A percentile compares a stretch with the other conserved stretches of the same genome.
These are phyloP conservation scores for Fusarium coicis DNA, from an alignment of 2,329 filamentous ascomycete genomes.

Conservation along the genomic window DNA sequence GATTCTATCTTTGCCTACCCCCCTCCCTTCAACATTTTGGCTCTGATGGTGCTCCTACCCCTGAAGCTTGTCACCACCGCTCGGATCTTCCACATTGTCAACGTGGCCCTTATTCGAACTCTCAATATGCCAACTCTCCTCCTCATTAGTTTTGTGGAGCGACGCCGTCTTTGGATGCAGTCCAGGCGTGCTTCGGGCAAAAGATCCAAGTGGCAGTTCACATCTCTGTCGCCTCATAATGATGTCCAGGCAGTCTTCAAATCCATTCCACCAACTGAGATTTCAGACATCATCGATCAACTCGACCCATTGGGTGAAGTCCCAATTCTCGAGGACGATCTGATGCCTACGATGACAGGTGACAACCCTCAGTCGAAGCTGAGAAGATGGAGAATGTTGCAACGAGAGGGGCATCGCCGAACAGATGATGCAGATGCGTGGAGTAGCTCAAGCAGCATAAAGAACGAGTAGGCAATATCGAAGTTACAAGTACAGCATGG, in stretches of 20 bases:
- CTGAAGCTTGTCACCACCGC: constrained; percentile 71
- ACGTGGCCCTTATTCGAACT: constrained; percentile 71
- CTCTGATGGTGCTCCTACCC: constrained; percentile 70
- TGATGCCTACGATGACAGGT: constrained; percentile 44
- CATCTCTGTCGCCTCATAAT: constrained; percentile 64
- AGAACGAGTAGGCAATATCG: constrained; percentile 15
- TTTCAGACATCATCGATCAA: constrained; percentile 49
- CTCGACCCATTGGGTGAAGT: constrained; percentile 50
- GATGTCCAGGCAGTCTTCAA: constrained; percentile 71
- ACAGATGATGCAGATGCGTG: constrained; percentile 20
- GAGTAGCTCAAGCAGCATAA: constrained; percentile 25
- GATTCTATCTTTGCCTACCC: constrained; percentile 77
- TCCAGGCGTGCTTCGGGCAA: constrained; percentile 35
- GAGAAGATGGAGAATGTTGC: constrained; percentile 36
- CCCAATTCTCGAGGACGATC: constrained; percentile 48
- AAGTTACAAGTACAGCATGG: constrained; percentile 16
- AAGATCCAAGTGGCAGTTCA: constrained; percentile 57
- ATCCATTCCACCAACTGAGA: constrained; percentile 61
- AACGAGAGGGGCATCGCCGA: constrained; percentile 29
- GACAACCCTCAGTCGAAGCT: constrained; percentile 41
- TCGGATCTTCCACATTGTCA: constrained; percentile 76
- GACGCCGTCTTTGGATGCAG: constrained; percentile 58
- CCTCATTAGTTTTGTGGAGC: constrained; percentile 69
- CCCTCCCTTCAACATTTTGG: constrained; percentile 76
- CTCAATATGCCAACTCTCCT: constrained; percentile 74